Evolutionary conservation across 768 basidiomycete species (phyloP).

Genomic region (Boletus rufocinnamomeus): DNA sequence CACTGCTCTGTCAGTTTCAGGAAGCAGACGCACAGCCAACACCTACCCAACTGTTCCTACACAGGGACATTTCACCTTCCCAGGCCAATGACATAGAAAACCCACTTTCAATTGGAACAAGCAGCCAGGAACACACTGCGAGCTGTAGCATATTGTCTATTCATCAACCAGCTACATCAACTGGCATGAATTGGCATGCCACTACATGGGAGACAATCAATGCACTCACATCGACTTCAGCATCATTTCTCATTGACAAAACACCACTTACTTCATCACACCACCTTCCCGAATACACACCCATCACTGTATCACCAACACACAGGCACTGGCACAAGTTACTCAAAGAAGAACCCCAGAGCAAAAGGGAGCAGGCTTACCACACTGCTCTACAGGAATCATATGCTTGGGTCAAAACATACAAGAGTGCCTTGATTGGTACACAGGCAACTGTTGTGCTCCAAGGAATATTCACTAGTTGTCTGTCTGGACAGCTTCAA

Average conservation of each 20-base stretch:
- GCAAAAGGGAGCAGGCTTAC: background rate
- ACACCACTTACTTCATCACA: slow-evolving; percentile 1
- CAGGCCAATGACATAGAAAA: too few species aligned
- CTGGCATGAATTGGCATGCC: too few species aligned
- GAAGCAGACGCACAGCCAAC: too few species aligned
- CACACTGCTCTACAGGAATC: slow-evolving; percentile 1
- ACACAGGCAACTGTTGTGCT: slow-evolving; percentile 20
- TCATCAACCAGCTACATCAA: too few species aligned
- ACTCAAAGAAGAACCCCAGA: background rate
- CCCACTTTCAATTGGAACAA: too few species aligned
- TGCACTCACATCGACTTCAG: slow-evolving; percentile 1
- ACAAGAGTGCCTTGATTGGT: slow-evolving; percentile 9
- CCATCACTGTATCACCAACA: background rate
- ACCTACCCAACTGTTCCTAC: too few species aligned
- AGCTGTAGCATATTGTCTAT: too few species aligned
- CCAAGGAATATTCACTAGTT: slow-evolving; percentile 7
- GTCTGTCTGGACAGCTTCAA: slow-evolving; percentile 14
- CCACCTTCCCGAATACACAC: background rate
- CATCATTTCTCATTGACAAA: background rate
- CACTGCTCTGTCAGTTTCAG: too few species aligned
- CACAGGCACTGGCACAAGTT: background rate
- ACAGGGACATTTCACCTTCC: too few species aligned
- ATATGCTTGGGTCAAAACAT: background rate
- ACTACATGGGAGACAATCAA: too few species aligned
- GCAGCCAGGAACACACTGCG: too few species aligned